These are phyloP conservation scores for Elymus sibiricus DNA, from an alignment of 176 grass and related monocot genomes.

Conservation along the genomic window DNA sequence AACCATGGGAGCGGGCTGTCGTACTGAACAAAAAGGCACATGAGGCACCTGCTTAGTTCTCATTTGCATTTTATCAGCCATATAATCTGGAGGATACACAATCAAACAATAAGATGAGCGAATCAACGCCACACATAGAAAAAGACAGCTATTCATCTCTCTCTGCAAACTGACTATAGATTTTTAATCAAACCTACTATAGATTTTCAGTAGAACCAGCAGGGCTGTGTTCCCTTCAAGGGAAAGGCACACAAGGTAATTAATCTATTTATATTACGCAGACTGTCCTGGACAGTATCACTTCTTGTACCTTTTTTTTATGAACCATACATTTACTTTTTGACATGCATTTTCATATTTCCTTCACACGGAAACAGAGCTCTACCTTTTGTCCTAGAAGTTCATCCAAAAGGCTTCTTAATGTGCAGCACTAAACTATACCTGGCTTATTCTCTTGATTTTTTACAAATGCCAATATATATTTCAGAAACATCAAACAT, in stretches of 20 bases:
- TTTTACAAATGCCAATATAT: background rate
- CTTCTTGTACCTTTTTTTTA: background rate
- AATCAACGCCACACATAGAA: no score
- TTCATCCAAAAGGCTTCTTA: background rate
- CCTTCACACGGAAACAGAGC: background rate
- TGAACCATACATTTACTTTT: background rate
- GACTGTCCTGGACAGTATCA: background rate
- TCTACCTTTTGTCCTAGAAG: background rate
- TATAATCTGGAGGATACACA: no score
- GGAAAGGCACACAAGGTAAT: constrained; percentile 87
- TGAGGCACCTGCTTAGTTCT: no score
- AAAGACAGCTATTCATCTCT: no score
- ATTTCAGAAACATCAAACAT: constrained; percentile 11
- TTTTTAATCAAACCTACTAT: no score
- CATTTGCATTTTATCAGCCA: no score
- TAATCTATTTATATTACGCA: background rate
- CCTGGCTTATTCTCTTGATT: background rate
- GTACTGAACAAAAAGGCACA: no score
- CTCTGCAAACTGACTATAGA: no score
- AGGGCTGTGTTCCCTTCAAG: no score
- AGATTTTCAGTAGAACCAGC: no score
- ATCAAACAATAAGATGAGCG: no score
- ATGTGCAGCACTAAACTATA: background rate
- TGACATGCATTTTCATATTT: background rate
- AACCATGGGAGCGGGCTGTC: no score